Percentiles rank a stretch among this genome's conserved stretches.
Evolutionary conservation across 495 filamentous ascomycete species (phyloP).

Genomic region (Aspergillus indologenus): DNA sequence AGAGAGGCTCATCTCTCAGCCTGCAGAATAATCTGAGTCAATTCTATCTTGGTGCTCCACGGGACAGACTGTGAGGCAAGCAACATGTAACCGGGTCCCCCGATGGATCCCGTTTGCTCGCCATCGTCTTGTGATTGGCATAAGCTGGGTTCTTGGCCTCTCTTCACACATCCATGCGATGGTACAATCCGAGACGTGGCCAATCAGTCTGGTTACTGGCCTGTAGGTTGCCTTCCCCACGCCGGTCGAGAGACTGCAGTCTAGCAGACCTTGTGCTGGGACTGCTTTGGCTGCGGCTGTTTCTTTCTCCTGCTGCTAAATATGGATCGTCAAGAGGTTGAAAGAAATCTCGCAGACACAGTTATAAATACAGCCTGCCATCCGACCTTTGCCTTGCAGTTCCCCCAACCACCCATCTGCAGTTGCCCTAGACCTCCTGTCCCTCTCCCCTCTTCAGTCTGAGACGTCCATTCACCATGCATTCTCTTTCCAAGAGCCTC

Average conservation of each 20-base stretch:
- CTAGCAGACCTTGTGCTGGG: neutral
- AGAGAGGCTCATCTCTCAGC: neutral
- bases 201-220: neutral
- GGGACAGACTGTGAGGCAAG: neutral
- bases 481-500: constrained; percentile 8
- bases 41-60: neutral
- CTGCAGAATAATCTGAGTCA: neutral
- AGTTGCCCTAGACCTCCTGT: neutral
- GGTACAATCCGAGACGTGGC: constrained; percentile 7
- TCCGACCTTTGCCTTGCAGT: neutral
- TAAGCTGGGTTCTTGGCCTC: neutral
- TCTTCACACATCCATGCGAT: neutral
- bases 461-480: constrained; percentile 1
- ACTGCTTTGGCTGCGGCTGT: neutral
- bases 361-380: constrained; percentile 11
- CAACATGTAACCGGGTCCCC: neutral
- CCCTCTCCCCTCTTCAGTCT: neutral
- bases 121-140: neutral
- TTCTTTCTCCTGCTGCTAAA: neutral
- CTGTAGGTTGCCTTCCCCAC: neutral
- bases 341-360: neutral
- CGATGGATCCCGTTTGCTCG: neutral
- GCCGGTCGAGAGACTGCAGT: neutral
- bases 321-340: neutral
- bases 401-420: neutral